Conservation (phyloP, 1,284 basidiomycete genomes). For the Leccinum fuscescens region DNA sequence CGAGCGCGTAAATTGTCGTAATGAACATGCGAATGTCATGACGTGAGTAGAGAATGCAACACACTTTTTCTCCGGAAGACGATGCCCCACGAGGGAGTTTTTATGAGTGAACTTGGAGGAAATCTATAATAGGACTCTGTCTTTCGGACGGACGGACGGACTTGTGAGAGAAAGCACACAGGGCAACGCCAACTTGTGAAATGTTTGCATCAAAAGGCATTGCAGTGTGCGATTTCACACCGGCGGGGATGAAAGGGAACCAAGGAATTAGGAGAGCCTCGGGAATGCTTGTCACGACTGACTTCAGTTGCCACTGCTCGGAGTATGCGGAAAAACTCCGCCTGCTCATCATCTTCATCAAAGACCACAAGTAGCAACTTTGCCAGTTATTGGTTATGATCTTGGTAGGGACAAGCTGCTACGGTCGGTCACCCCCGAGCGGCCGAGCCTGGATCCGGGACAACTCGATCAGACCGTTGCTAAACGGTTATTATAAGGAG, state of each 20-base stretch:
- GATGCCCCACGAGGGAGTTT: slow-evolving; percentile 5
- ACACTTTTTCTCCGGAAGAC: slow-evolving; percentile 6
- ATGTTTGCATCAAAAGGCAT: background rate
- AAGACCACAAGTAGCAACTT: too few relatives aligned
- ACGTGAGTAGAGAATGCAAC: background rate
- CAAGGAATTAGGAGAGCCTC: too few relatives aligned
- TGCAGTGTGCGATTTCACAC: background rate
- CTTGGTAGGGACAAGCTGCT: background rate
- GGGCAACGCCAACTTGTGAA: background rate
- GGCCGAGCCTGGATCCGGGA: background rate
- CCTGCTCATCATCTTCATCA: too few relatives aligned
- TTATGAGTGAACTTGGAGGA: too few relatives aligned
- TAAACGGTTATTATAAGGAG: background rate
- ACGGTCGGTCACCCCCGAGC: background rate
- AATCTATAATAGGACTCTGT: background rate
- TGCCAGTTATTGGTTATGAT: too few relatives aligned
- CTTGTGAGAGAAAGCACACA: background rate
- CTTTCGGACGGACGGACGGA: background rate
- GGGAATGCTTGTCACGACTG: too few relatives aligned
- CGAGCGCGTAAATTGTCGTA: background rate
- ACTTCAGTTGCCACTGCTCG: too few relatives aligned
- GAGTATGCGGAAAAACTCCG: too few relatives aligned
- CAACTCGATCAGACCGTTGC: background rate
- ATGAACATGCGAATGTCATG: background rate
- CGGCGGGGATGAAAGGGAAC: background rate